Conservation (phyloP, 1,284 basidiomycete genomes). For the Cryptococcus depauperatus region DNA sequence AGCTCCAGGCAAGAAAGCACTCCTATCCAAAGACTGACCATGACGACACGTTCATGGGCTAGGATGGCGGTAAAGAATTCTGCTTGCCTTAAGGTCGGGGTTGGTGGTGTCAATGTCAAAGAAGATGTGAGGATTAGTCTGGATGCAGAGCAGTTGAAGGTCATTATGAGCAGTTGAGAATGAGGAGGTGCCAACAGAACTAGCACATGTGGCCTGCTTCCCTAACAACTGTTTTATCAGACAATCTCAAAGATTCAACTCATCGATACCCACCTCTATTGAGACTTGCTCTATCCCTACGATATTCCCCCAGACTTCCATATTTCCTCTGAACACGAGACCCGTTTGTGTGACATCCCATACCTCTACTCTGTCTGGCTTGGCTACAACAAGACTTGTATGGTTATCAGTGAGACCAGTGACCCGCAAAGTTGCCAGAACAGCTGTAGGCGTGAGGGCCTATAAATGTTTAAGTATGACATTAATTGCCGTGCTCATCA, state of each 20-base stretch:
- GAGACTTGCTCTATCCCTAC: slow-evolving; percentile 33
- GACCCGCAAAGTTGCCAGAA: slow-evolving; percentile 32
- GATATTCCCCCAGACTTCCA: slow-evolving; percentile 41
- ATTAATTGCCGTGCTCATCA: not conserved
- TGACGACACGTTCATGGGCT: slow-evolving; percentile 21
- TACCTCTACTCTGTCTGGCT: slow-evolving; percentile 38
- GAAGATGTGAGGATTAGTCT: slow-evolving; percentile 30
- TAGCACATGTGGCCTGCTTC: slow-evolving; percentile 35
- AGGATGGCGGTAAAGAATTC: slow-evolving; percentile 42
- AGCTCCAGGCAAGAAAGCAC: slow-evolving; percentile 40
- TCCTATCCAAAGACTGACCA: slow-evolving; percentile 42
- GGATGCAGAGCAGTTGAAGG: slow-evolving; percentile 16
- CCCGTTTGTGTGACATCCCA: slow-evolving; percentile 35
- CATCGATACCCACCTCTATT: slow-evolving; percentile 21
- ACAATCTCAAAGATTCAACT: not conserved
- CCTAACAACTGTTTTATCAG: slow-evolving; percentile 15
- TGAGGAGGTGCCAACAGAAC: slow-evolving; percentile 39
- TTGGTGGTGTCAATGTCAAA: slow-evolving; percentile 27
- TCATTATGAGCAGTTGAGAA: slow-evolving; percentile 36
- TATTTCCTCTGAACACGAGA: slow-evolving; percentile 22
- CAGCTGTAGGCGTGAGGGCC: slow-evolving; percentile 43
- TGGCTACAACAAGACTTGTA: slow-evolving; percentile 36
- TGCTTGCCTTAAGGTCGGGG: slow-evolving; percentile 31
- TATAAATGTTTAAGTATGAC: slow-evolving; percentile 7
- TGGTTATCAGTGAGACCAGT: slow-evolving; percentile 21